Evolutionary conservation across 2,329 filamentous ascomycete genomes (phyloP).

Genomic region (Trichoderma sp.): DNA sequence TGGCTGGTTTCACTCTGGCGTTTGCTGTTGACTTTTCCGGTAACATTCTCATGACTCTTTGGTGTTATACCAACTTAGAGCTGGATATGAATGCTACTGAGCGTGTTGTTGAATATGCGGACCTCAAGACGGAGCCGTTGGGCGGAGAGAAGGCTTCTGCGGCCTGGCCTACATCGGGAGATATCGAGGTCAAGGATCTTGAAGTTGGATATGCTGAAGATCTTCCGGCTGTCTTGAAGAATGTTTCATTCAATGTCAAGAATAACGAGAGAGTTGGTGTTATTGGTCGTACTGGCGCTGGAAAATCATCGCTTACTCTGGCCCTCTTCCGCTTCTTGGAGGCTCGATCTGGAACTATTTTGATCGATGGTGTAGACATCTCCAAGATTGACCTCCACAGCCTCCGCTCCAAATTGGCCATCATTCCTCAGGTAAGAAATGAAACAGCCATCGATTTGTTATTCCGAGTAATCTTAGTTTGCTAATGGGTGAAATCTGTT

Average conservation of each 20-base stretch:
- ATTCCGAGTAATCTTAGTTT: not conserved
- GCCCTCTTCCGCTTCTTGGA: conserved; percentile 79
- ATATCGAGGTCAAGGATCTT: conserved; percentile 71
- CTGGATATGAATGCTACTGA: conserved; percentile 79
- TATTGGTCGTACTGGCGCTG: conserved; percentile 75
- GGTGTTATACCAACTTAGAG: conserved; percentile 70
- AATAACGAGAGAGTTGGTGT: conserved; percentile 73
- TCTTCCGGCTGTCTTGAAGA: conserved; percentile 69
- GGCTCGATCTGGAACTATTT: conserved; percentile 63
- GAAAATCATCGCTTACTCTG: conserved; percentile 74
- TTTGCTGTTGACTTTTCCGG: conserved; percentile 71
- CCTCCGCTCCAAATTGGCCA: conserved; percentile 71
- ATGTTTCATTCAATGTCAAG: conserved; percentile 65
- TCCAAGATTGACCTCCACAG: conserved; percentile 69
- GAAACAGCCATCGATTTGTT: not conserved
- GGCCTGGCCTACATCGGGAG: conserved; percentile 73
- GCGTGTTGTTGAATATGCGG: conserved; percentile 72
- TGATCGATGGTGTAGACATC: conserved; percentile 74
- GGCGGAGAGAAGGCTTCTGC: conserved; percentile 63
- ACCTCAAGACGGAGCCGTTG: conserved; percentile 66
- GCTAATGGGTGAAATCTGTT: conserved; percentile 23
- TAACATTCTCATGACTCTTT: conserved; percentile 65
- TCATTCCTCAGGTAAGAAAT: conserved; percentile 65
- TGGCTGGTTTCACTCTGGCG: conserved; percentile 74
- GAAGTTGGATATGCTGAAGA: conserved; percentile 72